These are phyloP conservation scores for Haplosporangium sp. DNA, from an alignment of 371 early-diverging fungal species.

Conservation along the genomic window DNA sequence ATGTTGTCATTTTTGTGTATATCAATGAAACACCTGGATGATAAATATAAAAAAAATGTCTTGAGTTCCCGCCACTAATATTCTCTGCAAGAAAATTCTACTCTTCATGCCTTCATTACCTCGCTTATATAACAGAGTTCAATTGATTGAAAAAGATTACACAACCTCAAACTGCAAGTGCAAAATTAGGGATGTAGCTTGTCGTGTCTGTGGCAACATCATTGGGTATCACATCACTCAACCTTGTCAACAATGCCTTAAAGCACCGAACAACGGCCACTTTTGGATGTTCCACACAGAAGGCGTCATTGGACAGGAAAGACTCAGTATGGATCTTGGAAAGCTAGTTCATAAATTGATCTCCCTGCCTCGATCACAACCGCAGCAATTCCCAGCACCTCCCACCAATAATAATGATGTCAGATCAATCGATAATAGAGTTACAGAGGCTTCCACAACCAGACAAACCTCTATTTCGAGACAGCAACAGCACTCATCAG, in stretches of 20 bases:
- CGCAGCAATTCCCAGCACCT: background rate
- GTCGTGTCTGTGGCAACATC: slow-evolving; percentile 93
- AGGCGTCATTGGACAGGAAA: slow-evolving; percentile 66
- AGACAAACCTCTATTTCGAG: slow-evolving; percentile 19
- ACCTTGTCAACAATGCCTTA: slow-evolving; percentile 92
- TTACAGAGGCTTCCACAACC: slow-evolving; percentile 21
- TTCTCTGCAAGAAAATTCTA: background rate
- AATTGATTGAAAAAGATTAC: slow-evolving; percentile 91
- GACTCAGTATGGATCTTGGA: slow-evolving; percentile 38
- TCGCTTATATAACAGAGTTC: slow-evolving; percentile 66
- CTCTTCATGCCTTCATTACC: slow-evolving; percentile 3
- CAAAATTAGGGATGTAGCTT: slow-evolving; percentile 94
- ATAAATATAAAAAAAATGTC: background rate
- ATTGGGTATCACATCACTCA: slow-evolving; percentile 97
- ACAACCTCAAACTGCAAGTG: slow-evolving; percentile 92
- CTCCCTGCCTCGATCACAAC: background rate
- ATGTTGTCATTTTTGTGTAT: slow-evolving; percentile 6
- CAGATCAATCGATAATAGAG: background rate
- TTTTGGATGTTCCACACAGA: slow-evolving; percentile 98
- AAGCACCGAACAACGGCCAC: slow-evolving; percentile 97
- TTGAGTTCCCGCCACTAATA: background rate
- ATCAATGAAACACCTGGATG: background rate
- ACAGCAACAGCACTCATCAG: background rate
- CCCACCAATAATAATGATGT: background rate
- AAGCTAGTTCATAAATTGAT: slow-evolving; percentile 40